A percentile compares a stretch with the other conserved stretches of the same genome.
phyloP scores from a whole-genome alignment of 2,329 filamentous ascomycete species.

The Colletotrichum sansevieriae region DNA sequence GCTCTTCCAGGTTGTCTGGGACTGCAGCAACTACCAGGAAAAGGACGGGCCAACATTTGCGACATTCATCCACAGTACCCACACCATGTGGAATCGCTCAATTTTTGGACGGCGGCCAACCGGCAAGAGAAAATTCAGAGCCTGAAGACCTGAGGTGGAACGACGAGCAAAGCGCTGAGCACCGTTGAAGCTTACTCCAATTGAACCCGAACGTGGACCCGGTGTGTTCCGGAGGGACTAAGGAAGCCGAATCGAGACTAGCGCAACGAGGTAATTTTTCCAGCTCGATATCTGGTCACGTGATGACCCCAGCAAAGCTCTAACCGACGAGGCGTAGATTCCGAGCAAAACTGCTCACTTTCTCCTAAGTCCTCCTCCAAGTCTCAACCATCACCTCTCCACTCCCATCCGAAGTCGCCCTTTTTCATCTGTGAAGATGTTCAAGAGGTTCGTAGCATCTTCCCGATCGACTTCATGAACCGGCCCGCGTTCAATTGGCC shows the following conservation, averaged over 20 bases:
- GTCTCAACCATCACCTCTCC: slow-evolving; percentile 66
- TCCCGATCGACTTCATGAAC: slow-evolving; percentile 47
- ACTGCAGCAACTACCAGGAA: slow-evolving; percentile 27
- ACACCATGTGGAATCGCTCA: slow-evolving; percentile 32
- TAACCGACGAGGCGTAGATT: slow-evolving; percentile 58
- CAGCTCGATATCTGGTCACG: slow-evolving; percentile 48
- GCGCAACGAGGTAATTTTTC: slow-evolving; percentile 41
- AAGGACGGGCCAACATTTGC: slow-evolving; percentile 28
- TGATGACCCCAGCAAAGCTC: slow-evolving; percentile 56
- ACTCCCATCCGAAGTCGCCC: slow-evolving; percentile 72
- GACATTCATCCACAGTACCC: slow-evolving; percentile 32
- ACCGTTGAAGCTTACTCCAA: slow-evolving; percentile 17
- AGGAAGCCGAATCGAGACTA: slow-evolving; percentile 31
- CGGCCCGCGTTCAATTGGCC: slow-evolving; percentile 59
- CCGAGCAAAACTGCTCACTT: slow-evolving; percentile 63
- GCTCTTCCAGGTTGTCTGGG: slow-evolving; percentile 1
- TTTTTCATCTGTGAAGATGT: slow-evolving; percentile 82
- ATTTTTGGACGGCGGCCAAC: slow-evolving; percentile 3
- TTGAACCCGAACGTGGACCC: slow-evolving; percentile 40
- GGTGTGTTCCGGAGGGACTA: slow-evolving; percentile 38
- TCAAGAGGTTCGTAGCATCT: slow-evolving; percentile 78
- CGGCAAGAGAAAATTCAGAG: slow-evolving; percentile 9
- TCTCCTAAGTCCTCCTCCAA: slow-evolving; percentile 63
- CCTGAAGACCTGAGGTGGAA: neutral
- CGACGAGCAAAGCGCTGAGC: neutral